A percentile compares a stretch with the other conserved stretches of the same genome.
phyloP scores from a whole-genome alignment of 768 basidiomycete genomes.

The Mycena alexandri region DNA sequence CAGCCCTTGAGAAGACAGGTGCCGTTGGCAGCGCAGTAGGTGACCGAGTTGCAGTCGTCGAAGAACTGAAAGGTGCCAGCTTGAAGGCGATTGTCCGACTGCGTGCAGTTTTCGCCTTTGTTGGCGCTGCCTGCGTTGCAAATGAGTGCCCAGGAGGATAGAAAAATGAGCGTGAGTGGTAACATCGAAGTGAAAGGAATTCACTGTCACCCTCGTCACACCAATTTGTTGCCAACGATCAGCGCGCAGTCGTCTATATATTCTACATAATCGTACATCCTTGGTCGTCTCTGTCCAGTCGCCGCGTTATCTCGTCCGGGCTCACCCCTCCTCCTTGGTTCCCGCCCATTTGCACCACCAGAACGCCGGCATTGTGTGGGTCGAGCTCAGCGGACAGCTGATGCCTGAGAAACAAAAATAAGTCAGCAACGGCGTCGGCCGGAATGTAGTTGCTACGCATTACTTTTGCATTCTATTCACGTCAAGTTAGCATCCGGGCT shows the following conservation, averaged over 20 bases:
- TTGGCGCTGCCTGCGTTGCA: slow-evolving; percentile 59
- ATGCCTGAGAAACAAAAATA: slow-evolving; percentile 60
- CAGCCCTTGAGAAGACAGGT: slow-evolving; percentile 77
- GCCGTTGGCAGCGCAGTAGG: slow-evolving; percentile 69
- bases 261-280: slow-evolving; percentile 79
- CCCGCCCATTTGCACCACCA: slow-evolving; percentile 75
- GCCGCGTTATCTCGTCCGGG: slow-evolving; percentile 69
- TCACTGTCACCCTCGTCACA: slow-evolving; percentile 1
- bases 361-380: slow-evolving; percentile 84
- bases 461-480: slow-evolving; percentile 73
- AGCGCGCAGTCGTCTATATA: too few species aligned
- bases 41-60: slow-evolving; percentile 80
- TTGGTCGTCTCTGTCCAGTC: slow-evolving; percentile 64
- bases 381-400: slow-evolving; percentile 81
- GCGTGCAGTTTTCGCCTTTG: slow-evolving; percentile 63
- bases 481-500: not conserved
- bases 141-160: slow-evolving; percentile 54
- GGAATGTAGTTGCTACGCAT: slow-evolving; percentile 32
- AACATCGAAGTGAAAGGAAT: slow-evolving; percentile 44
- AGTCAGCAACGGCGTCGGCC: not conserved
- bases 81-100: slow-evolving; percentile 75
- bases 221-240: too few species aligned
- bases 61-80: slow-evolving; percentile 84
- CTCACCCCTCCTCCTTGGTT: slow-evolving; percentile 57
- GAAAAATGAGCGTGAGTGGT: slow-evolving; percentile 65